A percentile compares a stretch with the other conserved stretches of the same genome.
Conservation (phyloP, 2,329 filamentous ascomycete genomes). For the Ilyonectria mors-panacis region DNA sequence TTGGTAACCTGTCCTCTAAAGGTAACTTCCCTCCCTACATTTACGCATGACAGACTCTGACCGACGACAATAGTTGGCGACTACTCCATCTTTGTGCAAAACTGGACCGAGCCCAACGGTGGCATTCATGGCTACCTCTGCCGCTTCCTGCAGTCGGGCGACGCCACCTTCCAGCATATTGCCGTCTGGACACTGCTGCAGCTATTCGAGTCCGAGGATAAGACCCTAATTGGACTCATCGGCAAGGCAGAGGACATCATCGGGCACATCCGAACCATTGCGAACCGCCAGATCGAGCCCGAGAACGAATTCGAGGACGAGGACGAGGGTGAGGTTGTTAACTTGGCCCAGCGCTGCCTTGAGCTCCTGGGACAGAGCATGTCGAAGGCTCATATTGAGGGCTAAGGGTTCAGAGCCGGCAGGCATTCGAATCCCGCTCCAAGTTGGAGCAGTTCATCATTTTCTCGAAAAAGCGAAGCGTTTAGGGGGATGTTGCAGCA, state of each 20-base stretch:
- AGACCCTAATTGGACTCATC: constrained; percentile 88
- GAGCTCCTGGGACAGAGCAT: constrained; percentile 85
- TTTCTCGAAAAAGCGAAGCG: constrained; percentile 47
- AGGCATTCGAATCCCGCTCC: constrained; percentile 9
- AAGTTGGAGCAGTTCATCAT: constrained; percentile 38
- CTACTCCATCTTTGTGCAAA: constrained; percentile 94
- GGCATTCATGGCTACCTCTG: constrained; percentile 96
- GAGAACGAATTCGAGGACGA: constrained; percentile 91
- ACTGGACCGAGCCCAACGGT: constrained; percentile 93
- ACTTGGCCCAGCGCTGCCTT: constrained; percentile 89
- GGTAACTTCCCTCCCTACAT: constrained; percentile 67
- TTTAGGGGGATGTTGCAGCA: constrained; percentile 34
- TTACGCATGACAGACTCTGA: not conserved
- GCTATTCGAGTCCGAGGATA: constrained; percentile 94
- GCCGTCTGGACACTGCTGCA: constrained; percentile 98
- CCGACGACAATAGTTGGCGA: constrained; percentile 79
- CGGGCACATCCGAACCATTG: constrained; percentile 91
- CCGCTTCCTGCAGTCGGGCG: constrained; percentile 92
- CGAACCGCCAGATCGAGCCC: constrained; percentile 88
- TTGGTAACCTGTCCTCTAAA: constrained; percentile 97
- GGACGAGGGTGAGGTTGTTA: constrained; percentile 93
- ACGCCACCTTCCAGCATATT: constrained; percentile 98
- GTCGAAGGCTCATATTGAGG: constrained; percentile 87
- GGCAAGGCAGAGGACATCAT: constrained; percentile 92
- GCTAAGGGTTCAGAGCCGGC: constrained; percentile 60